These are phyloP conservation scores for Alternaria sp. DNA, from an alignment of 2,329 filamentous ascomycete species.

Conservation along the genomic window DNA sequence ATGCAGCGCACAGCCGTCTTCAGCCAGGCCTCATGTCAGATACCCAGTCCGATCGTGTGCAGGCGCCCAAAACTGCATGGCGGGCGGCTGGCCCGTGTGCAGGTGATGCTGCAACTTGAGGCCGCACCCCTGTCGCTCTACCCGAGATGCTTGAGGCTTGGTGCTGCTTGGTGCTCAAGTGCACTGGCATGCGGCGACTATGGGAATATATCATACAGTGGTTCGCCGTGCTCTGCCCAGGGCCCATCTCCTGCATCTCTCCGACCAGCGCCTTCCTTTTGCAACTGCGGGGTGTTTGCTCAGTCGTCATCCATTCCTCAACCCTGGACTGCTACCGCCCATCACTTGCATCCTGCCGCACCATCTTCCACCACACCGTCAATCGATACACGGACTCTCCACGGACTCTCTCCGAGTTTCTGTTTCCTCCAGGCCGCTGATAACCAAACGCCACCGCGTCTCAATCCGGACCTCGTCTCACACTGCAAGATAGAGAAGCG, in stretches of 20 bases:
- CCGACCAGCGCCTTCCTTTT: background rate
- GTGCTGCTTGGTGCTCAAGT: background rate
- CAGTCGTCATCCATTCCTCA: background rate
- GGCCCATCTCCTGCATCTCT: slow-evolving; percentile 1
- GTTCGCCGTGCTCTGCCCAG: background rate
- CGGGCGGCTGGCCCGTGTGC: slow-evolving; percentile 15
- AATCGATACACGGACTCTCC: background rate
- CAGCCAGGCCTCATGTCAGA: slow-evolving; percentile 8
- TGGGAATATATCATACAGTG: slow-evolving; percentile 14
- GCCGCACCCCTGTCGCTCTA: slow-evolving; percentile 16
- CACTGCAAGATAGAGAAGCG: slow-evolving; percentile 17
- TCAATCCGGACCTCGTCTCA: slow-evolving; percentile 13
- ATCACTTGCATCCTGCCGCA: background rate
- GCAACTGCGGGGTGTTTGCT: slow-evolving; percentile 2
- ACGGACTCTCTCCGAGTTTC: slow-evolving; percentile 2
- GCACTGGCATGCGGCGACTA: slow-evolving; percentile 5
- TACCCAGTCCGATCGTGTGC: slow-evolving; percentile 6
- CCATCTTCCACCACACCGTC: background rate
- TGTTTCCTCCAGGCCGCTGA: slow-evolving; percentile 2
- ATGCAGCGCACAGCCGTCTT: slow-evolving; percentile 12
- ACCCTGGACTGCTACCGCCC: background rate
- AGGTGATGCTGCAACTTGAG: background rate
- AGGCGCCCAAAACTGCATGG: slow-evolving; percentile 5
- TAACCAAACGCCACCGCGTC: slow-evolving; percentile 6
- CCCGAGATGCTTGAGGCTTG: slow-evolving; percentile 11